These are phyloP conservation scores for Metarhizium album DNA, from an alignment of 2,329 filamentous ascomycete species.

Conservation along the genomic window DNA sequence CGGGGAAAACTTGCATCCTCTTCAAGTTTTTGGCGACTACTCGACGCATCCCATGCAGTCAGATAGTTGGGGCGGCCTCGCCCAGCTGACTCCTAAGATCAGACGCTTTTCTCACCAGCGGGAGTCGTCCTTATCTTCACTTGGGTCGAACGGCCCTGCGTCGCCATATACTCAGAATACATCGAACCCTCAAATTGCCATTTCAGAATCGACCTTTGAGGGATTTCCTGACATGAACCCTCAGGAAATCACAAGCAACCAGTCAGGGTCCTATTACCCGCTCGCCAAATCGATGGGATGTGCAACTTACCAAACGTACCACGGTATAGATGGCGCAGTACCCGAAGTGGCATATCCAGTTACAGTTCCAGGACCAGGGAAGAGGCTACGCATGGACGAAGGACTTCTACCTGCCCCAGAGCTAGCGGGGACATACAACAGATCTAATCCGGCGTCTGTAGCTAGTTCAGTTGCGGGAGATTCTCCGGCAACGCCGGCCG, in stretches of 20 bases:
- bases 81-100: constrained; percentile 27
- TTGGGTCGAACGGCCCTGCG: constrained; percentile 48
- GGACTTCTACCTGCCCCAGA: constrained; percentile 36
- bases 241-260: constrained; percentile 12
- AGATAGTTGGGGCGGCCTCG: constrained; percentile 28
- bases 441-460: constrained; percentile 44
- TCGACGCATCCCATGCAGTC: constrained; percentile 27
- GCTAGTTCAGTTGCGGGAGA: constrained; percentile 47
- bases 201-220: constrained; percentile 38
- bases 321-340: constrained; percentile 25
- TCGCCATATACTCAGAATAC: constrained; percentile 47
- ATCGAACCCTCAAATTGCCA: constrained; percentile 47
- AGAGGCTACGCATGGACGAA: constrained; percentile 29
- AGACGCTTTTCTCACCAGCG: constrained; percentile 40
- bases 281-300: constrained; percentile 32
- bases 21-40: not conserved
- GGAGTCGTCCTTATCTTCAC: constrained; percentile 50
- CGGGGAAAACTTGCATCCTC: not conserved
- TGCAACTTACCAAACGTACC: constrained; percentile 30
- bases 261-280: constrained; percentile 33
- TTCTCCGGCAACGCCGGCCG: constrained; percentile 47
- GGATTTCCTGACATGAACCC: constrained; percentile 31
- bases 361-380: constrained; percentile 23
- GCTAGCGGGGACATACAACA: constrained; percentile 26
- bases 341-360: constrained; percentile 30